phyloP scores from a whole-genome alignment of 208 protist genomes.

The Trypanosoma mega region DNA sequence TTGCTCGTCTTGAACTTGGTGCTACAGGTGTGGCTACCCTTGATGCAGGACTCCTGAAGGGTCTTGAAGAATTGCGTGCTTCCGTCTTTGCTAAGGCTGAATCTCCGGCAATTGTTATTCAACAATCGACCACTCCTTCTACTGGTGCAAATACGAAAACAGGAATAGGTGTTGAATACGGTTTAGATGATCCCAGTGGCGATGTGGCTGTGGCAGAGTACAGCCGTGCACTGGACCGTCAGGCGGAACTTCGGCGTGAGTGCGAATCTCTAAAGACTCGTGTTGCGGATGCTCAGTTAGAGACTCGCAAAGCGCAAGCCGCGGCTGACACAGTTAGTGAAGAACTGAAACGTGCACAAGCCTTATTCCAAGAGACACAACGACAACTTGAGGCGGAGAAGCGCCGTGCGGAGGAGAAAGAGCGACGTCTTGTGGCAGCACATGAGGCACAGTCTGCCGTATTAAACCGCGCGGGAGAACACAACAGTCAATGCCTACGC shows the following conservation, averaged over 20 bases:
- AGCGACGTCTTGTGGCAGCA: constrained; percentile 50
- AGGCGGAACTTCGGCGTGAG: constrained; percentile 55
- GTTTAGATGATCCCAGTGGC: too few relatives aligned
- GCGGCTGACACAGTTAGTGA: constrained; percentile 43
- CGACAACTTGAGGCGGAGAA: constrained; percentile 71
- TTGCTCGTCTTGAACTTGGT: constrained; percentile 65
- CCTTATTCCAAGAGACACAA: constrained; percentile 43
- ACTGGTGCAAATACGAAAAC: constrained; percentile 7
- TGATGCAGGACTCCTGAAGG: constrained; percentile 47
- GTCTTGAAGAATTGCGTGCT: constrained; percentile 68
- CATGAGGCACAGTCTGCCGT: constrained; percentile 79
- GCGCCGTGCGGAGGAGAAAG: constrained; percentile 47
- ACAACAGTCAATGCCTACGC: constrained; percentile 69
- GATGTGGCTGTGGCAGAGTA: constrained; percentile 77
- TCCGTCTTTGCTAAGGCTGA: constrained; percentile 73
- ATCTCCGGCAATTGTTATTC: constrained; percentile 51
- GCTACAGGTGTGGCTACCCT: constrained; percentile 33
- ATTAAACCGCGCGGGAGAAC: constrained; percentile 71
- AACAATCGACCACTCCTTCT: constrained; percentile 15
- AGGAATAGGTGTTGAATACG: too few relatives aligned
- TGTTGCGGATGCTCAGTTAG: constrained; percentile 30
- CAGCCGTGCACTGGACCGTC: constrained; percentile 52
- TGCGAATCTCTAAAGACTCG: constrained; percentile 51
- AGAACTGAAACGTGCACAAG: constrained; percentile 38
- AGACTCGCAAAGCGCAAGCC: constrained; percentile 31